Conservation (phyloP, 2,329 filamentous ascomycete species). For the Epichloe amarillans region DNA sequence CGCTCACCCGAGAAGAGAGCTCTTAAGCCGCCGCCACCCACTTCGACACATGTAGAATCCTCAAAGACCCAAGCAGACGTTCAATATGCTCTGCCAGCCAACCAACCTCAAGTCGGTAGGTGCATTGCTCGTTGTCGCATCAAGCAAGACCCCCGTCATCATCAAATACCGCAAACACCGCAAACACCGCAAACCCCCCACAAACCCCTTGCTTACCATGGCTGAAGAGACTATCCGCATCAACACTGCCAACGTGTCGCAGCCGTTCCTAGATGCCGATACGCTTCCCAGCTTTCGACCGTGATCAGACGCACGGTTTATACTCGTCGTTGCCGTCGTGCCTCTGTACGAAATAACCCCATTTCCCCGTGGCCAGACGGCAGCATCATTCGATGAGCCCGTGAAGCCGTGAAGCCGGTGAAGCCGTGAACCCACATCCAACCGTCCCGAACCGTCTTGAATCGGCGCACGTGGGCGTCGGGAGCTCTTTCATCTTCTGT, state of each 20-base stretch:
- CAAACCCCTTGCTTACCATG: not conserved
- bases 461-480: too few species aligned
- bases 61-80: constrained; percentile 16
- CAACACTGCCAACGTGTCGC: constrained; percentile 16
- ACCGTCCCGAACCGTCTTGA: too few species aligned
- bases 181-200: not conserved
- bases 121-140: not conserved
- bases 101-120: constrained; percentile 15
- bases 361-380: too few species aligned
- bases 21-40: constrained; percentile 14
- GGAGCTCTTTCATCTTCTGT: too few species aligned
- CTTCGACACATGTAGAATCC: constrained; percentile 12
- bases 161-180: not conserved
- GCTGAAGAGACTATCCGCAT: constrained; percentile 14
- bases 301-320: not conserved
- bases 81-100: constrained; percentile 16
- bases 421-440: too few species aligned
- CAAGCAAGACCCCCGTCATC: not conserved
- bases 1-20: constrained; percentile 10
- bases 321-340: too few species aligned
- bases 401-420: too few species aligned
- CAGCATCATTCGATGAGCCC: too few species aligned
- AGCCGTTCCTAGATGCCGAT: constrained; percentile 23
- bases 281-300: constrained; percentile 10
- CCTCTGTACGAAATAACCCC: too few species aligned